phyloP scores from a whole-genome alignment of 768 basidiomycete genomes.

The Collybia sordida region DNA sequence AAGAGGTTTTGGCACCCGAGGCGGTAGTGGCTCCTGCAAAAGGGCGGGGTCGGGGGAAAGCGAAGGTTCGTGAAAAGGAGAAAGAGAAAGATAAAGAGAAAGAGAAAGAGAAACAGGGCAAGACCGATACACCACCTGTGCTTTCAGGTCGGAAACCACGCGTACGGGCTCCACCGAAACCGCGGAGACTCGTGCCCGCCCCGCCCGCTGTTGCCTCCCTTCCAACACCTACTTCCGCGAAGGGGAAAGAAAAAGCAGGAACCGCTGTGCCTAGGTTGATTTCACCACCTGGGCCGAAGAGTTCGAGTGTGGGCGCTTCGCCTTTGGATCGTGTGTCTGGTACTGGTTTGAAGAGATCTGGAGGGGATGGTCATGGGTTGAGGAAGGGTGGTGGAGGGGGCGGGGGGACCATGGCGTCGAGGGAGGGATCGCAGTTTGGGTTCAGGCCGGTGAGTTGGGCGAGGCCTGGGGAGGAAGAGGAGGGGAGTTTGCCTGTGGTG shows the following conservation, averaged over 20 bases:
- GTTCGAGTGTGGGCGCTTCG: conserved; percentile 1
- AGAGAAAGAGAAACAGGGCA: conserved; percentile 6
- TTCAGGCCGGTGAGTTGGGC: conserved; percentile 3
- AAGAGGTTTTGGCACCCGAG: conserved; percentile 5
- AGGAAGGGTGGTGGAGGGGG: not conserved
- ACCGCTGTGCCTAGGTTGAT: conserved; percentile 20
- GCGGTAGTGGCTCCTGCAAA: conserved; percentile 1
- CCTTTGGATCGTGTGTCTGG: conserved; percentile 6
- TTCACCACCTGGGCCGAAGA: conserved; percentile 17
- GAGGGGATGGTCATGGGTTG: not conserved
- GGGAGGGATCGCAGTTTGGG: conserved; percentile 2
- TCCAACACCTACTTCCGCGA: not conserved
- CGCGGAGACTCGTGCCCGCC: conserved; percentile 2
- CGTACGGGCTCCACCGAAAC: conserved; percentile 2
- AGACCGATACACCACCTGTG: not conserved
- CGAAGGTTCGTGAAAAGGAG: conserved; percentile 5
- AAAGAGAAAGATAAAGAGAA: conserved; percentile 23
- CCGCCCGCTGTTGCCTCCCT: not conserved
- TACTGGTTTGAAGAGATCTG: not conserved
- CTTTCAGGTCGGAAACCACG: conserved; percentile 5
- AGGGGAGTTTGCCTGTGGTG: not conserved
- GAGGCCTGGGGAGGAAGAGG: conserved; percentile 2
- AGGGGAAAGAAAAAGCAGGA: conserved; percentile 1
- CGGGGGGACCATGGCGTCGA: not conserved
- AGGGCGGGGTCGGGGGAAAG: conserved; percentile 3